Percentiles rank a stretch among this genome's conserved stretches.
Conservation (phyloP, 495 filamentous ascomycete genomes). For the Tuber microsphaerosporum region DNA sequence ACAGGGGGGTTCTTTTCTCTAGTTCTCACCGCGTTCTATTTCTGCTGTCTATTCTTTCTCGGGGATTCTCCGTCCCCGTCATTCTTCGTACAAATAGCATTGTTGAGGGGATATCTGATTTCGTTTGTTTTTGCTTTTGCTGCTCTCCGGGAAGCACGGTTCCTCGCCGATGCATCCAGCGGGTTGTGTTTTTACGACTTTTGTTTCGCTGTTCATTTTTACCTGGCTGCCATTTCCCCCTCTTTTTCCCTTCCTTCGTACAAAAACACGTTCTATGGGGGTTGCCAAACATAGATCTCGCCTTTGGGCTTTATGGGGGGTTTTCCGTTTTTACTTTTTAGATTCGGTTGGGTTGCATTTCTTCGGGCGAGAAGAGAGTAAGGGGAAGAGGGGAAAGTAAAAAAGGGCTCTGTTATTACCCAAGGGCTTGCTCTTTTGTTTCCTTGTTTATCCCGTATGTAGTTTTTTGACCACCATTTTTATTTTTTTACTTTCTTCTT, state of each 20-base stretch:
- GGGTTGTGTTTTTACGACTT: conserved; percentile 33
- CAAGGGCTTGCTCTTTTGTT: conserved; percentile 35
- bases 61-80: not conserved
- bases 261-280: conserved; percentile 35
- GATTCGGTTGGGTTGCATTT: conserved; percentile 37
- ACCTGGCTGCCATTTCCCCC: conserved; percentile 19
- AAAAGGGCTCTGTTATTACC: conserved; percentile 36
- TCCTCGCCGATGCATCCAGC: conserved; percentile 28
- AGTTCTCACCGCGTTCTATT: conserved; percentile 26
- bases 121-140: conserved; percentile 16
- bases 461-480: conserved; percentile 36
- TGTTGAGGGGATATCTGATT: conserved; percentile 9
- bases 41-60: conserved; percentile 25
- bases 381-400: conserved; percentile 34
- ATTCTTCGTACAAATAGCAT: conserved; percentile 6
- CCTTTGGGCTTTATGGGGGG: conserved; percentile 23
- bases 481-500: conserved; percentile 33
- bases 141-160: conserved; percentile 18
- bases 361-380: conserved; percentile 30
- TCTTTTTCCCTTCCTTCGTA: conserved; percentile 26
- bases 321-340: conserved; percentile 34
- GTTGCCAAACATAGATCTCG: conserved; percentile 38
- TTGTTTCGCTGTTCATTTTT: conserved; percentile 36
- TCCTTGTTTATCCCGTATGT: conserved; percentile 31
- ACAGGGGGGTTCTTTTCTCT: conserved; percentile 11